A percentile compares a stretch with the other conserved stretches of the same genome.
Evolutionary conservation across 805 yeast genomes (phyloP).

Genomic region (Candida takata): DNA sequence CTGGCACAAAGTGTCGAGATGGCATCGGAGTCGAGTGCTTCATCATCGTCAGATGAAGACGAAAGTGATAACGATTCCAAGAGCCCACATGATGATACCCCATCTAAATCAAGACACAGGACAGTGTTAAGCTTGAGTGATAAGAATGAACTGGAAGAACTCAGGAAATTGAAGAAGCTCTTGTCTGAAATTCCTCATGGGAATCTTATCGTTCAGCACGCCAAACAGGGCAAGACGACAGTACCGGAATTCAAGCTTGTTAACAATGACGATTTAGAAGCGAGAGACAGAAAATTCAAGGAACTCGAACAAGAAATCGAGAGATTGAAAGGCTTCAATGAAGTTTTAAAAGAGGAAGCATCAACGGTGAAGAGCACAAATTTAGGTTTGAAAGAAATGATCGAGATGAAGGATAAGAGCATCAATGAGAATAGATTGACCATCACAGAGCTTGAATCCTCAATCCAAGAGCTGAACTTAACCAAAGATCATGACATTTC

Average conservation of each 20-base stretch:
- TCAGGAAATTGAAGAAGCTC: constrained; percentile 14
- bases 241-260: neutral
- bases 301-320: constrained; percentile 3
- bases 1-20: constrained; percentile 14
- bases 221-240: neutral
- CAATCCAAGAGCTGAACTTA: constrained; percentile 4
- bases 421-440: constrained; percentile 1
- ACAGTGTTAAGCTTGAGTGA: constrained; percentile 3
- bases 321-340: constrained; percentile 3
- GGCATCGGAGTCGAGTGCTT: neutral
- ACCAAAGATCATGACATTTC: constrained; percentile 2
- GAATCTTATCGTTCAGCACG: neutral
- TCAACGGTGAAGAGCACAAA: constrained; percentile 7
- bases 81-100: constrained; percentile 15
- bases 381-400: constrained; percentile 10
- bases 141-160: constrained; percentile 13
- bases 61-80: constrained; percentile 4
- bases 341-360: constrained; percentile 9
- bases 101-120: constrained; percentile 14
- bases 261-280: neutral
- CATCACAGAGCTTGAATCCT: constrained; percentile 6
- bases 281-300: neutral
- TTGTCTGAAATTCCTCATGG: constrained; percentile 12
- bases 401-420: constrained; percentile 8
- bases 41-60: constrained; percentile 5